A percentile compares a stretch with the other conserved stretches of the same genome.
Conservation (phyloP, 2,329 filamentous ascomycete genomes). For the Pseudohalonectria lignicola region DNA sequence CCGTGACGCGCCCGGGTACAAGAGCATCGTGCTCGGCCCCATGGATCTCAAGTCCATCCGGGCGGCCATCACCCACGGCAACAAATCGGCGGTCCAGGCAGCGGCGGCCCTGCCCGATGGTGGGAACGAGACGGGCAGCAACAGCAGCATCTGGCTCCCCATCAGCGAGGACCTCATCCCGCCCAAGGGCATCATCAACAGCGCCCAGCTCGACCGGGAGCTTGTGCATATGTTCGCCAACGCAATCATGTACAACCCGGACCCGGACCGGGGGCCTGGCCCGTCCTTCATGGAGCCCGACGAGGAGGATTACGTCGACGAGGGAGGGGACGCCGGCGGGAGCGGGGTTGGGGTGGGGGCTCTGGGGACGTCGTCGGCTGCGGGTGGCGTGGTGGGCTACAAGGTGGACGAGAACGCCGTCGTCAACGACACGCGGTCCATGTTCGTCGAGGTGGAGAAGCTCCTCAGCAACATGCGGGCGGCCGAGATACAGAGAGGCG, state of each 20-base stretch:
- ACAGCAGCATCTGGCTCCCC: conserved; percentile 53
- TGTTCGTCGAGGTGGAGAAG: conserved; percentile 81
- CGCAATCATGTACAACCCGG: conserved; percentile 95
- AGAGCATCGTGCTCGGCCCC: conserved; percentile 60
- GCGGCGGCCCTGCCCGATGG: conserved; percentile 50
- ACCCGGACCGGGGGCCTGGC: conserved; percentile 61
- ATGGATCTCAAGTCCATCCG: conserved; percentile 72
- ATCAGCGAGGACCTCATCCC: conserved; percentile 69
- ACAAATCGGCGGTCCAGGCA: conserved; percentile 49
- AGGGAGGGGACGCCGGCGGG: conserved; percentile 4
- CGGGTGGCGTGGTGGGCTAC: conserved; percentile 41
- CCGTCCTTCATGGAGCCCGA: conserved; percentile 40
- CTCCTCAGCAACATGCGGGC: conserved; percentile 65
- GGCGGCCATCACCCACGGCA: conserved; percentile 63
- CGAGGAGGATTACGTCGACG: conserved; percentile 24
- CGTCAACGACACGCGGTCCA: conserved; percentile 76
- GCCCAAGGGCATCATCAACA: conserved; percentile 86
- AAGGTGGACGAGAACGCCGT: conserved; percentile 73
- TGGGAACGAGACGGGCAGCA: conserved; percentile 42
- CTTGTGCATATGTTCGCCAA: conserved; percentile 96
- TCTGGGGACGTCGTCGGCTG: conserved; percentile 12
- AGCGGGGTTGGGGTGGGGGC: neutral
- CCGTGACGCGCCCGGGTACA: conserved; percentile 65
- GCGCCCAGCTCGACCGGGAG: conserved; percentile 83
- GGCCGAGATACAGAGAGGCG: conserved; percentile 49